phyloP scores from a whole-genome alignment of 768 basidiomycete genomes.

The Rubroboletus pulcherrimus region DNA sequence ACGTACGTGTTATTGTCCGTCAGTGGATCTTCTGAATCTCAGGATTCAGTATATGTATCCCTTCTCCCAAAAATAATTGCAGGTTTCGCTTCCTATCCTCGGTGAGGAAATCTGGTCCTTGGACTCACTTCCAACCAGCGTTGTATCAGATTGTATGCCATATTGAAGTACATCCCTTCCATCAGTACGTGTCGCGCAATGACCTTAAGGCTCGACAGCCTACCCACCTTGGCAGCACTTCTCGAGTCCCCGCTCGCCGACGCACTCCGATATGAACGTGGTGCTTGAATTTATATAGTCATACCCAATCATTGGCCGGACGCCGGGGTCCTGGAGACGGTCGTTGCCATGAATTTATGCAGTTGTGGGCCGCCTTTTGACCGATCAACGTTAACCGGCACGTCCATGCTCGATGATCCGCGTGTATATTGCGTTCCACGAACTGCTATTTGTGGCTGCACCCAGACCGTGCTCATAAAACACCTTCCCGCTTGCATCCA shows the following conservation, averaged over 20 bases:
- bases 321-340: background rate
- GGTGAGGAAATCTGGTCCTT: background rate
- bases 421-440: no score
- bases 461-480: no score
- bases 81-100: no score
- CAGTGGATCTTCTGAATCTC: background rate
- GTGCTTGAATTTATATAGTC: background rate
- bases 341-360: background rate
- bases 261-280: background rate
- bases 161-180: background rate
- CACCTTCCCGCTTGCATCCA: background rate
- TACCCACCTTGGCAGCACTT: background rate
- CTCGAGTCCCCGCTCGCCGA: background rate
- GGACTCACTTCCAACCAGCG: background rate
- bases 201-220: background rate
- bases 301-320: background rate
- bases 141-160: background rate
- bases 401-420: background rate
- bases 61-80: background rate
- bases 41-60: background rate
- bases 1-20: no score
- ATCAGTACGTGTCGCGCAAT: background rate
- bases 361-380: background rate
- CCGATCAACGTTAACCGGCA: background rate
- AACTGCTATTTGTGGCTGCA: no score